Evolutionary conservation across 306 rosid species (phyloP), one percentile per base, ranked within the genome.

Genomic region (Prunus mira): DNA sequence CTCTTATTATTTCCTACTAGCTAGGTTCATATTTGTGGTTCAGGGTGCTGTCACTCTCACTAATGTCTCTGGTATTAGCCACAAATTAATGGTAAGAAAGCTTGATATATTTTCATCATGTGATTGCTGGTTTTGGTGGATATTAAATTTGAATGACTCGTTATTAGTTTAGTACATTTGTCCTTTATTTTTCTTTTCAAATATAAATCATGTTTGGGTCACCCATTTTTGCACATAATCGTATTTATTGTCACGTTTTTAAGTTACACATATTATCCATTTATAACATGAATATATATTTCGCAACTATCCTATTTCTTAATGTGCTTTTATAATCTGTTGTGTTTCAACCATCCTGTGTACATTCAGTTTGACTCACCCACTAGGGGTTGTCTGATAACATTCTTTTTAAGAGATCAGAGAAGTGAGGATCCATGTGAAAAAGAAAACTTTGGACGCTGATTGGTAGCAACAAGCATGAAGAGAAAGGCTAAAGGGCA

Each of bases 21-120:
- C 73, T 79, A 95, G 99, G 82, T 89, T 95, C 65, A 71, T 95
- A 83, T 95, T 95, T 89, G 97, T 95, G 80, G 86, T 95, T 76
- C 86, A 89, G 67, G 99, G 99, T 79, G 80, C 80, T 65, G 82
- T 90, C 76, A 84, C 77, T 20, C 87, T 95, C 67, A 74, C 84
- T 27, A 68, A 78, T 79, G 80, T 74, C 56, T 71, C 90, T 73
- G 86, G 84, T 27, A 34, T 10, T 64, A 76, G 76, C 69, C 81
- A 85, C 72, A 57, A 71, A 82, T 80, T 95, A 78, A 80, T 66
- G 89, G 99, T 95, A 70, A 79, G 80, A 67, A 54, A 71, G 50
- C 58, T 71, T 45, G 15, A 75, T 81, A 41, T n/a, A n/a, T 67
- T 71, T 66, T 75, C 71, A 43, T 74, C 34, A 20, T 73, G 38